Base-by-base conservation (phyloP, 2,329 filamentous ascomycete genomes). In the Westerdykella ornata region DNA sequence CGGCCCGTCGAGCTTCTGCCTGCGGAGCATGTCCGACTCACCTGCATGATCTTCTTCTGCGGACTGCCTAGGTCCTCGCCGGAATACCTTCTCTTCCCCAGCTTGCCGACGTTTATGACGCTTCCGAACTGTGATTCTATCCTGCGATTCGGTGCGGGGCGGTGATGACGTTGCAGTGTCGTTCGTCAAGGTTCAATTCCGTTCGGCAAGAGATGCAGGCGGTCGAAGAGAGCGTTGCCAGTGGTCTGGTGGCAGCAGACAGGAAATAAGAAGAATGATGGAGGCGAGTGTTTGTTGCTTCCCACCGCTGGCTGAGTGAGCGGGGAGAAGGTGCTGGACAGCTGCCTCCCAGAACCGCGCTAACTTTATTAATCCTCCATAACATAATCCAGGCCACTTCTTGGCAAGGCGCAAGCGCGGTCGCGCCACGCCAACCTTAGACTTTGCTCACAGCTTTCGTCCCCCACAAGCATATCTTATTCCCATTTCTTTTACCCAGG, bases 31-130 rank as follows among this genome's bases (percentile, higher is more conserved):
- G 16, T 39, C n/a, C 14, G 3, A 63, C 65, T 55, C 55, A 67
- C 65, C 46, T 64, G 54, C 66, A 68, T 68, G 47, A 44, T 53
- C 62, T 66, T 68, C 55, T 68, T 68, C 38, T 51, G 44, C 43
- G 64, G 65, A 60, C 58, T 52, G 54, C 60, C 58, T 55, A 54
- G 53, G 63, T 65, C 63, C 59, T 63, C 59, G 51, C 51, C 54
- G 43, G 54, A 59, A 46, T 52, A 51, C 56, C 59, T 67, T 59
- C 66, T 62, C 58, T 68, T 68, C 63, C 63, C 64, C 66, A 68
- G 65, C 57, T 67, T 68, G 66, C 55, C 62, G 60, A 51, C 57
- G 52, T 45, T 47, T 43, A 46, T 35, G n/a, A n/a, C n/a, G 22
- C 22, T 26, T 26, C 22, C 7, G 12, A 26, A 11, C 30, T 33